Conservation (phyloP, 352 stramenopile genomes). For the Phytophthora tentaculata region DNA sequence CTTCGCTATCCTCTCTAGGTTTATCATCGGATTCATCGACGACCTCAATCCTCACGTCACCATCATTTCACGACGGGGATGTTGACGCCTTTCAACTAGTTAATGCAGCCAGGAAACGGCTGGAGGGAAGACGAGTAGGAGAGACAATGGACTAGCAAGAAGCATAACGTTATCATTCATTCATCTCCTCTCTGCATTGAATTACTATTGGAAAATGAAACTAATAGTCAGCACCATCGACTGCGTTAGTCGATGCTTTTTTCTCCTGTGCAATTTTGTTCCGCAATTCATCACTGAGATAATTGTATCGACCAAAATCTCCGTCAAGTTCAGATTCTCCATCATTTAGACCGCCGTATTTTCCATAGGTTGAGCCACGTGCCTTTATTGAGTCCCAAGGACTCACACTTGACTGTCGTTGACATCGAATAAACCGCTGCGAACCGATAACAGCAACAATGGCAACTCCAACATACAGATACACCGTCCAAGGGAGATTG, state of each 20-base stretch:
- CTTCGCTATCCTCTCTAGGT: conserved; percentile 15
- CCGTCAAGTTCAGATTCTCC: conserved; percentile 15
- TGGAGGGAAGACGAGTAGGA: conserved; percentile 30
- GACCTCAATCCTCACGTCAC: conserved; percentile 19
- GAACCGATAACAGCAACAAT: conserved; percentile 33
- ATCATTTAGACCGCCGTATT: conserved; percentile 16
- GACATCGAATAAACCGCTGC: conserved; percentile 40
- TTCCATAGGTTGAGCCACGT: conserved; percentile 12
- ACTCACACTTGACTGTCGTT: conserved; percentile 23
- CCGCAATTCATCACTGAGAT: conserved; percentile 37
- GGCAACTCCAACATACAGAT: conserved; percentile 26
- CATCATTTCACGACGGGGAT: conserved; percentile 38
- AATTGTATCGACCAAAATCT: conserved; percentile 40
- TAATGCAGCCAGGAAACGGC: conserved; percentile 45
- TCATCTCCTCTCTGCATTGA: too few species aligned
- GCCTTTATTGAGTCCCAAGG: conserved; percentile 27
- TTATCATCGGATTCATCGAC: conserved; percentile 17
- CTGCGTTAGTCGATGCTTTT: conserved; percentile 5
- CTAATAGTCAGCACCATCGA: conserved; percentile 32
- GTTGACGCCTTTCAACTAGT: conserved; percentile 39
- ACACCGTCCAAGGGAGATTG: conserved; percentile 33
- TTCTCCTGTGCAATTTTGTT: conserved; percentile 29
- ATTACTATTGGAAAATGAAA: too few species aligned
- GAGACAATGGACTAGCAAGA: conserved; percentile 19
- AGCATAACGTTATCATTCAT: too few species aligned